phyloP scores from a whole-genome alignment of 805 yeast genomes.

The Pichia ethanolica region DNA sequence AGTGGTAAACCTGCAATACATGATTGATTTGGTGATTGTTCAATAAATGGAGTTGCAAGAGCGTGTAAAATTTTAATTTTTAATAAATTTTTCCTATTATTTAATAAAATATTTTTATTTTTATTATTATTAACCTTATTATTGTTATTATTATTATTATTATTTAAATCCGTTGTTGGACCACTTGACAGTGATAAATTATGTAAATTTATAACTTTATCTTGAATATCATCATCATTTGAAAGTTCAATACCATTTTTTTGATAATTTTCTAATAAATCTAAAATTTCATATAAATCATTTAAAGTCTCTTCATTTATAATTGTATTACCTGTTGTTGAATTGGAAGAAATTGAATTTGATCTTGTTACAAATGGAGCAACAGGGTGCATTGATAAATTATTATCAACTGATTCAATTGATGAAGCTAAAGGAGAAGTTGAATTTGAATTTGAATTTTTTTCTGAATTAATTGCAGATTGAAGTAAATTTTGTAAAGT shows the following conservation, averaged over 20 bases:
- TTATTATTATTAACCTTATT: no score
- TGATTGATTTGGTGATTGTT: slow-evolving; percentile 21
- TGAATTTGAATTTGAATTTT: background rate
- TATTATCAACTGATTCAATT: background rate
- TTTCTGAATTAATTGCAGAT: slow-evolving; percentile 12
- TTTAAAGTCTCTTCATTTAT: background rate
- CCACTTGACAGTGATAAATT: slow-evolving; percentile 44
- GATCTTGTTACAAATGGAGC: slow-evolving; percentile 2
- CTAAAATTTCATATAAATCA: slow-evolving; percentile 4
- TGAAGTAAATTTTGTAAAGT: slow-evolving; percentile 40
- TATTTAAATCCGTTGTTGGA: slow-evolving; percentile 18
- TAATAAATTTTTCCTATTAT: slow-evolving; percentile 34
- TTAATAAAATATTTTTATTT: slow-evolving; percentile 4
- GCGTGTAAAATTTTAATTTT: slow-evolving; percentile 49
- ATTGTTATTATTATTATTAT: slow-evolving; percentile 12
- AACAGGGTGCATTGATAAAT: background rate
- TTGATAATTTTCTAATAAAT: slow-evolving; percentile 1
- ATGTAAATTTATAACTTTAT: slow-evolving; percentile 46
- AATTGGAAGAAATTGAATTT: background rate
- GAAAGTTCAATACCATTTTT: slow-evolving; percentile 12
- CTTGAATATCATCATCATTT: slow-evolving; percentile 19
- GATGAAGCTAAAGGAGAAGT: background rate
- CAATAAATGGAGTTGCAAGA: slow-evolving; percentile 59
- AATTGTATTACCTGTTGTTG: background rate
- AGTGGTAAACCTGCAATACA: slow-evolving; percentile 22